Evolutionary conservation across 1,284 basidiomycete species (phyloP), one percentile per base, ranked within the genome.

Genomic region (Ganoderma sp.): DNA sequence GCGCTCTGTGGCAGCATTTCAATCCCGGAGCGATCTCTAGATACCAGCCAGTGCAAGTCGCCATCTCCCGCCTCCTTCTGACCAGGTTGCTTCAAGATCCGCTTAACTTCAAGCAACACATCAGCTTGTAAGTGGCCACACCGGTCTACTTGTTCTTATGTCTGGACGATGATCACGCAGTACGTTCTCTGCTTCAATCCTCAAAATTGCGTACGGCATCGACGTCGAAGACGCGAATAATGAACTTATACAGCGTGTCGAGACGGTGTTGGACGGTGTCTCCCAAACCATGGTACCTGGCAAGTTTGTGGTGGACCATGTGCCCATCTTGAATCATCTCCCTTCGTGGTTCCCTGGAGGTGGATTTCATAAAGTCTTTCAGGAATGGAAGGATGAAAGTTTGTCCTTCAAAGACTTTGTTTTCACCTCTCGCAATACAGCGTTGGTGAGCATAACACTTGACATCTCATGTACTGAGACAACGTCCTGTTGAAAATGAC

Each of bases 291-390:
- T 67, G 17, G 25, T 66, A 19, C 61, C 66, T 1, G 63, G 67
- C 12, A 61, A 28, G 17, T 67, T 61, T n/a, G 39, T 61, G 0
- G 65, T 75, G 22, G 71, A 73, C 17, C 45, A 66, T 37, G 39
- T 77, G 17, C 75, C 75, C 1, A 58, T 71, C 45, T 39, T 77
- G 34, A 62, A 66, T 39, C 54, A 75, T 50, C 50, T 77, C 3
- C 77, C 75, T 0, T 34, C 54, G 3, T 78, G 77, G 77, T 37
- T 77, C 2, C 77, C 76, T 0, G 77, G 77, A 0, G 71, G 73
- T 1, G 69, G 69, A 3, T 75, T 74, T 58, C 65, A 73, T 5
- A 56, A 56, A 22, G 25, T 22, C 48, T 56, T 67, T 75, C 79
- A 72, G 41, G 75, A 76, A 70, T 75, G 74, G 69, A 67, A 71